Percentiles rank a stretch among this genome's conserved stretches.
Evolutionary conservation across 331 rosid genomes (phyloP).

Genomic region (Quercus lobata): DNA sequence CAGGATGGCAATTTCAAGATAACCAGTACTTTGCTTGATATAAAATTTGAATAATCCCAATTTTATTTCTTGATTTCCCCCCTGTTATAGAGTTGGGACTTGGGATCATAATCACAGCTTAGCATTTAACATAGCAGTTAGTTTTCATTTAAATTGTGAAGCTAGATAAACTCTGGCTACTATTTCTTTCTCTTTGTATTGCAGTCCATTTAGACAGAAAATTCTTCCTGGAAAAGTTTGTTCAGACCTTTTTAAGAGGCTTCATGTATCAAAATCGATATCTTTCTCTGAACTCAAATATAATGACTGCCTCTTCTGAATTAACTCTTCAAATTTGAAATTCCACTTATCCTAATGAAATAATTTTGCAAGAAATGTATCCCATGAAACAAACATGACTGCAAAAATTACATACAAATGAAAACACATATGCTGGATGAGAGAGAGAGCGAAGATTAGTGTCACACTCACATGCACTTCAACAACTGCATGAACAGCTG

Average conservation of each 20-base stretch:
- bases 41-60: not conserved
- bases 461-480: constrained; percentile 90
- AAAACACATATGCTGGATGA: not conserved
- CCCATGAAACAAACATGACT: not conserved
- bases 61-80: not conserved
- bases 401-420: not conserved
- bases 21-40: not conserved
- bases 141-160: not conserved
- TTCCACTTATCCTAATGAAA: not conserved
- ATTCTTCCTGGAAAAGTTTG: not conserved
- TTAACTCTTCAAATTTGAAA: not conserved
- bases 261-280: not conserved
- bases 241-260: not conserved
- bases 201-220: not conserved
- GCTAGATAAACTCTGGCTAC: not conserved
- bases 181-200: not conserved
- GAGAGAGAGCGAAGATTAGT: not conserved
- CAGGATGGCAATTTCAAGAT: not conserved
- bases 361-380: not conserved
- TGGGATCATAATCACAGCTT: not conserved
- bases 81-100: not conserved
- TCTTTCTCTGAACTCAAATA: not conserved
- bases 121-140: not conserved
- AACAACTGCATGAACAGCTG: constrained; percentile 82
- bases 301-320: not conserved